These are phyloP conservation scores for Tulasnella calospora DNA, from an alignment of 768 basidiomycete species.

Conservation along the genomic window DNA sequence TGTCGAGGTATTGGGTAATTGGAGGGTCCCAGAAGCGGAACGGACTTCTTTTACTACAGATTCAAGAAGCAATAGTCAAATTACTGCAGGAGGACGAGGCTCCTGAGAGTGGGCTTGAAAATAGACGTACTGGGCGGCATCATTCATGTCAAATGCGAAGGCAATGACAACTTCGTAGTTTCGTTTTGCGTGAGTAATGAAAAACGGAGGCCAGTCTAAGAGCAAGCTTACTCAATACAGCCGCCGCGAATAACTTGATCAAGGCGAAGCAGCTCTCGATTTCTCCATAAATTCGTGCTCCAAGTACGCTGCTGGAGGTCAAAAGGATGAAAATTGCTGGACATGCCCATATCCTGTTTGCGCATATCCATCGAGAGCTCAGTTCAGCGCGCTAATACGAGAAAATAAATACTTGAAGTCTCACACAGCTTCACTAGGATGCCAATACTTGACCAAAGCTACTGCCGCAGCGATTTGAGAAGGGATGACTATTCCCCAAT, in stretches of 20 bases:
- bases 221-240: neutral
- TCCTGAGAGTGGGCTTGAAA: neutral
- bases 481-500: slow-evolving; percentile 19
- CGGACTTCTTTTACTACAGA: neutral
- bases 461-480: slow-evolving; percentile 10
- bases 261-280: neutral
- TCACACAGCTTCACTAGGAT: neutral
- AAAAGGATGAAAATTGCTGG: neutral
- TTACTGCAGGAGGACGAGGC: neutral
- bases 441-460: slow-evolving; percentile 12
- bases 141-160: neutral
- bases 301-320: neutral
- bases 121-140: neutral
- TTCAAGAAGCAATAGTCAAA: neutral
- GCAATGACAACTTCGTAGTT: neutral
- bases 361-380: neutral
- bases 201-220: neutral
- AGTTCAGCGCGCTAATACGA: too few relatives aligned
- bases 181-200: neutral
- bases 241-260: slow-evolving; percentile 19
- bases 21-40: neutral
- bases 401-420: neutral
- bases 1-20: slow-evolving; percentile 6
- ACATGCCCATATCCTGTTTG: neutral
- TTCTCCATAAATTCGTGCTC: slow-evolving; percentile 8